Percentiles rank a stretch among this genome's conserved stretches.
phyloP scores from a whole-genome alignment of 495 filamentous ascomycete genomes.

The Corynascus novoguineensis region DNA sequence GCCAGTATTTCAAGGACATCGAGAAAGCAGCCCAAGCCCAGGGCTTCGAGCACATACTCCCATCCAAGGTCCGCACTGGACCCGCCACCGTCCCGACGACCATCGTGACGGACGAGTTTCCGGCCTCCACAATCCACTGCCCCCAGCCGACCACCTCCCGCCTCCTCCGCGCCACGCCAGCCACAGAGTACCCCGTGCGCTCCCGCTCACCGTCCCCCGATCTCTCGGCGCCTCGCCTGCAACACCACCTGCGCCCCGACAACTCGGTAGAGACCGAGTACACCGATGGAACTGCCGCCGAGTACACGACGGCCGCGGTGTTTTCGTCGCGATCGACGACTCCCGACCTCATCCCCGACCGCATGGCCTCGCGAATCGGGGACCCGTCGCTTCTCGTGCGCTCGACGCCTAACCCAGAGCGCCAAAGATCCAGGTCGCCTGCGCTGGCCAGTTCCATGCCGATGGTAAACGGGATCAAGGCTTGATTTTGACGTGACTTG shows the following conservation, averaged over 20 bases:
- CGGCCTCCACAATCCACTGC: slow-evolving; percentile 37
- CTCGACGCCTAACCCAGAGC: slow-evolving; percentile 38
- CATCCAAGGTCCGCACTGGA: slow-evolving; percentile 42
- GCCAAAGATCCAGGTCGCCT: neutral
- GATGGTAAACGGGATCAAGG: neutral
- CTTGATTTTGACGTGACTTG: neutral
- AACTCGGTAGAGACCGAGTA: slow-evolving; percentile 43
- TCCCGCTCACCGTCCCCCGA: slow-evolving; percentile 45
- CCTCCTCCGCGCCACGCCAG: slow-evolving; percentile 42
- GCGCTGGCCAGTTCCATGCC: neutral
- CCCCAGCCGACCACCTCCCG: slow-evolving; percentile 46
- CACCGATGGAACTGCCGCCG: slow-evolving; percentile 36
- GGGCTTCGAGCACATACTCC: slow-evolving; percentile 56
- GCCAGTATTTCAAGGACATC: slow-evolving; percentile 64
- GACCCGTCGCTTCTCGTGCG: slow-evolving; percentile 46
- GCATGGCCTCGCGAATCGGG: slow-evolving; percentile 61
- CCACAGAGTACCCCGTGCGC: slow-evolving; percentile 44
- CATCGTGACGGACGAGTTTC: slow-evolving; percentile 4
- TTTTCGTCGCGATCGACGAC: slow-evolving; percentile 41
- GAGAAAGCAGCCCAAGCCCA: slow-evolving; percentile 52
- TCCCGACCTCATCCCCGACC: slow-evolving; percentile 56
- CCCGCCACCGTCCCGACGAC: slow-evolving; percentile 15
- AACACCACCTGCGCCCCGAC: slow-evolving; percentile 32
- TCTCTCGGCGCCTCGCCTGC: neutral
- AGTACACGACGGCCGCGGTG: slow-evolving; percentile 43